phyloP scores from a whole-genome alignment of 805 yeast genomes.

The Cyberlindnera petersonii region DNA sequence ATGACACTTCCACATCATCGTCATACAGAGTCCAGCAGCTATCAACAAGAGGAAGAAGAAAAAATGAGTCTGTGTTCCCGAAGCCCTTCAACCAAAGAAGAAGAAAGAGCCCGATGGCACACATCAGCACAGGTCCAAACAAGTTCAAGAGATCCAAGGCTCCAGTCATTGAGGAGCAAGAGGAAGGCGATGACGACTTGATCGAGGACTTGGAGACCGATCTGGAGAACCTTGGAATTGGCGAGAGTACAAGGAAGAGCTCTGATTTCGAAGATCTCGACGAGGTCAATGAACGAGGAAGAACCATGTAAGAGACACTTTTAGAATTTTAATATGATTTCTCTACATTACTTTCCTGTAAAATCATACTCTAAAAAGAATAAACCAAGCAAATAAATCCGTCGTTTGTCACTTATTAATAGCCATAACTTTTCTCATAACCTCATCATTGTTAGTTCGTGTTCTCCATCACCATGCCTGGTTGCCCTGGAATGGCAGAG shows the following conservation, averaged over 20 bases:
- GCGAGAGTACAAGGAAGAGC: slow-evolving; percentile 22
- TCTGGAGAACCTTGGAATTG: slow-evolving; percentile 20
- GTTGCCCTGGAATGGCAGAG: slow-evolving; percentile 87
- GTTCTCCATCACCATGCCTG: slow-evolving; percentile 78
- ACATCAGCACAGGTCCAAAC: slow-evolving; percentile 18
- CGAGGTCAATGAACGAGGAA: slow-evolving; percentile 18
- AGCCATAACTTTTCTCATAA: background rate
- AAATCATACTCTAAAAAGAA: background rate
- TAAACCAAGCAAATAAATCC: background rate
- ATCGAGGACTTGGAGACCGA: slow-evolving; percentile 22
- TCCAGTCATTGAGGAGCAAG: slow-evolving; percentile 25
- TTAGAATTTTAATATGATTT: background rate
- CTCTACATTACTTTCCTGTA: no score
- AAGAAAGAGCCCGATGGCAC: slow-evolving; percentile 29
- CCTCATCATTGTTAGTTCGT: no score
- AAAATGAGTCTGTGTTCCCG: slow-evolving; percentile 24
- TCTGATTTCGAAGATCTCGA: slow-evolving; percentile 26
- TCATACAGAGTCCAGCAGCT: slow-evolving; percentile 22
- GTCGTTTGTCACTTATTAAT: background rate
- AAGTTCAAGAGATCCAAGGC: slow-evolving; percentile 18
- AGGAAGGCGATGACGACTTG: slow-evolving; percentile 15
- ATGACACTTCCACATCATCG: slow-evolving; percentile 34
- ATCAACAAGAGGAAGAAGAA: slow-evolving; percentile 20
- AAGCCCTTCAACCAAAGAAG: slow-evolving; percentile 18
- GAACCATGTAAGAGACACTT: slow-evolving; percentile 7